Conservation (phyloP, 192 early-diverging fungal genomes). For the Physocladia obscura region DNA sequence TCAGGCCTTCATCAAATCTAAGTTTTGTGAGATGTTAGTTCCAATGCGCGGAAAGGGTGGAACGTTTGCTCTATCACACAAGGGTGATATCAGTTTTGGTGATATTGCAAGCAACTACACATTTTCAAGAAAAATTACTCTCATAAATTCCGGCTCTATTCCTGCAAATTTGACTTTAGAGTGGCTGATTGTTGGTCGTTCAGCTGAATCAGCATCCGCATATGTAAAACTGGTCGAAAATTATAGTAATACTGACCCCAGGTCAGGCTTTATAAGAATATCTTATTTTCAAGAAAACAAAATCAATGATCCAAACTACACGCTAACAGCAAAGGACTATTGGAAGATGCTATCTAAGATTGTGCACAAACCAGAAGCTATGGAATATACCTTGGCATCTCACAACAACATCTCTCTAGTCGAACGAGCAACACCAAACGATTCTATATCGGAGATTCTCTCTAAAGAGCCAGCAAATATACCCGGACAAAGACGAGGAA, state of each 20-base stretch:
- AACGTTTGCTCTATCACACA: slow-evolving; percentile 54
- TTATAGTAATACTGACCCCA: slow-evolving; percentile 55
- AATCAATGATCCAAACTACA: slow-evolving; percentile 23
- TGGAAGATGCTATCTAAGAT: slow-evolving; percentile 49
- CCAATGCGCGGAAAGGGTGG: slow-evolving; percentile 58
- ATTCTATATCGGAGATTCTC: too few relatives aligned
- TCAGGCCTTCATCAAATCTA: slow-evolving; percentile 49
- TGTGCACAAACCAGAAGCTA: slow-evolving; percentile 39
- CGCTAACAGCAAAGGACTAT: slow-evolving; percentile 40
- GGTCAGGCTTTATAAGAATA: slow-evolving; percentile 54
- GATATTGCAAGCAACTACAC: slow-evolving; percentile 62
- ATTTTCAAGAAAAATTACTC: slow-evolving; percentile 49
- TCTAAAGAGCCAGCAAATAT: too few relatives aligned
- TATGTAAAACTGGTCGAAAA: slow-evolving; percentile 46
- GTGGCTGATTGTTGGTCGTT: slow-evolving; percentile 62
- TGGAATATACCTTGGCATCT: slow-evolving; percentile 22
- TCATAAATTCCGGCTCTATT: slow-evolving; percentile 60
- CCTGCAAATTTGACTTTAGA: slow-evolving; percentile 48
- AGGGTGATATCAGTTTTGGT: slow-evolving; percentile 60
- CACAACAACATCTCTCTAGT: too few relatives aligned
- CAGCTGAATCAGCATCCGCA: slow-evolving; percentile 32
- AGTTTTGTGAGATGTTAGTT: slow-evolving; percentile 44
- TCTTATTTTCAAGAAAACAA: slow-evolving; percentile 43
- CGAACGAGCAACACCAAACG: too few relatives aligned
- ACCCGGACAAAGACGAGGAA: too few relatives aligned